Base-by-base conservation (phyloP, 2,329 filamentous ascomycete species). In the Ophiostoma sp. region DNA sequence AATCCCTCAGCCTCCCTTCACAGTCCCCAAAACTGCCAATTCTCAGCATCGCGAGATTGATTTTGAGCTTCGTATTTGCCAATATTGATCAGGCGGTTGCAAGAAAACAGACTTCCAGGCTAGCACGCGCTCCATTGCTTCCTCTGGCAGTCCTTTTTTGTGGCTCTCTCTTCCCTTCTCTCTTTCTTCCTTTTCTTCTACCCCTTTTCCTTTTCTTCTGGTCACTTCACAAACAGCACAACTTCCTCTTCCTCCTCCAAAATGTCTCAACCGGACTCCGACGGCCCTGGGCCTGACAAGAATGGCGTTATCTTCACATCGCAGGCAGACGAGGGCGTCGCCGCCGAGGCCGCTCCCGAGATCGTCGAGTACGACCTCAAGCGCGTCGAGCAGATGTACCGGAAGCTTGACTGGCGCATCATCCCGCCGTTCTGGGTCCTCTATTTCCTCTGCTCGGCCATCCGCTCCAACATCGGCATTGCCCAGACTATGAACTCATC, bases 401-500 rank as follows among this genome's bases (percentile, higher is more conserved):
- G 83, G 76, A 89, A 88, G 79, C 83, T 90, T 66, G 88, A 90
- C 79, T 79, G 81, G 33, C 86, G 88, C 77, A 89, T 90, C 78
- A 89, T 90, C 76, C 88, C 88, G 76, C 84, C 94, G 39, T 95
- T 97, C 82, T 97, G 94, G 94, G 82, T 91, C 19, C 87, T 97
- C 19, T 97, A 97, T 84, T 97, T 97, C 80, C 88, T 97, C 76
- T 96, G 93, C 85, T 96, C 94, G 0, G 94, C 93, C 75, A 96
- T 97, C 78, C 91, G 94, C 70, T 96, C 93, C 78, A 97, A 97
- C 82, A 93, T 97, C 76, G 94, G 94, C 75, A 90, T 97, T 77
- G 93, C 94, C n/a, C 93, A 97, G 83, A 97, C 94, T 1, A 97
- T 97, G 94, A 97, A 97, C 82, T 82, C 82, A 39, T 82, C 87